Base-by-base conservation (phyloP, 2,329 filamentous ascomycete species). In the Colletotrichum lupini region DNA sequence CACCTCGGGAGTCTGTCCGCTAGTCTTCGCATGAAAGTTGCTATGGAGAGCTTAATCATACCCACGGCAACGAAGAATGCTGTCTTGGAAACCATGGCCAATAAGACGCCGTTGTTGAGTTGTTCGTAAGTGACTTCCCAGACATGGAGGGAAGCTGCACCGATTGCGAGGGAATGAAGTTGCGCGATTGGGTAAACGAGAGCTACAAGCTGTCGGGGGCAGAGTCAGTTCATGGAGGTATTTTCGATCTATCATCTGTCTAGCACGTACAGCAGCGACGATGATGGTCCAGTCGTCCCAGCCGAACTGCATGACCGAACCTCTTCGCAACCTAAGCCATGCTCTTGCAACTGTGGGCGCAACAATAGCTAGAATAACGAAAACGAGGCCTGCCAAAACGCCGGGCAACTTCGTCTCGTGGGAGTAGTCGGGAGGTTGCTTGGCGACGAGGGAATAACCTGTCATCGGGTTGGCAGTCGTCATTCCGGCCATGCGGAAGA, bases 31-130 rank as follows among this genome's bases (percentile, higher is more conserved):
- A 82, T 81, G 74, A 83, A 83, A 30, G 81, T 75, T 9, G 78
- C 77, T n/a, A 83, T 82, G 4, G 80, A 82, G 24, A 82, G 77
- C 67, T 83, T 83, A 68, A 82, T 79, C 32, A 83, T 74, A n/a
- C 81, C 81, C 5, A 82, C 76, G 5, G 77, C 76, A 26, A 78
- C 64, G 61, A 77, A 81, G 72, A 80, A 81, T 12, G 81, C 62
- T 24, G 77, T 68, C 55, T 77, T 76, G 49, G 63, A 35, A 66
- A 75, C 72, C 24, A 77, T 70, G 7, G 72, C 69, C 11, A 75
- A 76, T 35, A 77, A 76, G 70, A 79, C 74, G 68, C 79, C 80
- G 57, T 76, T 61, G 32, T 77, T 75, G 61, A 80, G 78, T 53
- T 83, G 77, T 26, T 78, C 76, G 37, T 83, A 83, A 0, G 81